Evolutionary conservation across 495 filamentous ascomycete species (phyloP), one percentile per base, ranked within the genome.

Genomic region (Cercophora sp.): DNA sequence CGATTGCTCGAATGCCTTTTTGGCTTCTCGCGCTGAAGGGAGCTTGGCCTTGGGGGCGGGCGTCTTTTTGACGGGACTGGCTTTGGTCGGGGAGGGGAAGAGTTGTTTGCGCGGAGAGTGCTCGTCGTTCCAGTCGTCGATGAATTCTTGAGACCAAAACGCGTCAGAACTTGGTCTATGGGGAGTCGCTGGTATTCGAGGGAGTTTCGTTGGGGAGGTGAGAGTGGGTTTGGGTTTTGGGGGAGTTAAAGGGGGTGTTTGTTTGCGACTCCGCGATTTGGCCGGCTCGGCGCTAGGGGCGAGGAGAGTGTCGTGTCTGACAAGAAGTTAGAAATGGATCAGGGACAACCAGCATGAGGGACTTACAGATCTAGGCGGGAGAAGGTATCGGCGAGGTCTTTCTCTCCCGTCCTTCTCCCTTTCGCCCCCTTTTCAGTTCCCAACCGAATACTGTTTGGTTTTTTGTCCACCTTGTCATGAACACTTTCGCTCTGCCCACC

Each of bases 81-180:
- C 61, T 54, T 58, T 50, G 55, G 66, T 24, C 59, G 67, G 43
- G 24, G 67, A 57, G 1, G 52, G 51, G 37, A 67, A 60, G 27
- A 70, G 62, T n/a, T 70, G 62, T 54, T 89, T 89, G 25, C 72
- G 70, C 0, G 86, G 84, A 5, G 88, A 87, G 66, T 91, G 82
- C 51, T 85, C 68, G 54, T 94, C 89, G 57, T 89, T 85, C 90
- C 89, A 96, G 49, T 81, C 80, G 67, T 91, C 87, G 54, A 87
- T 82, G 10, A 79, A 68, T 23, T 85, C 85, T 52, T 84, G 79
- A 48, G 76, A 79, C 91, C 91, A 96, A 68, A 96, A 95, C 10
- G 80, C 79, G 59, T 93, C 89, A 22, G 82, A 77, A 46, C 77
- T 86, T 36, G 84, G 84, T 37, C 83, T 79, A 61, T 87, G 79